These are phyloP conservation scores for Gelatoporia subvermispora DNA, from an alignment of 768 basidiomycete species.

Conservation along the genomic window DNA sequence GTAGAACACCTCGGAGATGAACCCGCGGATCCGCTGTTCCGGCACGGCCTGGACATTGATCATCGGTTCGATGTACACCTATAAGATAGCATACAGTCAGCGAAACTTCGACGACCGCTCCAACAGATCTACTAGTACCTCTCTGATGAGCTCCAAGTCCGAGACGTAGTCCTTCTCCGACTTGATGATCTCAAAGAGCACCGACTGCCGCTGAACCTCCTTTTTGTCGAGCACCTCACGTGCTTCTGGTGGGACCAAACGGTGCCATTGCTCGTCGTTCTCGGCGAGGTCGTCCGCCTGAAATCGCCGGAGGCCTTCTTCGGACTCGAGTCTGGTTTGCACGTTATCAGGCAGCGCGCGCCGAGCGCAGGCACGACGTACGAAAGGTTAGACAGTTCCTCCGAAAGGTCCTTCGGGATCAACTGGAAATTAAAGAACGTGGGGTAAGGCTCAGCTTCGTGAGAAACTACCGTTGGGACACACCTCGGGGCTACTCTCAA, in stretches of 20 bases:
- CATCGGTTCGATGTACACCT: conserved; percentile 76
- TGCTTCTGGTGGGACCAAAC: conserved; percentile 69
- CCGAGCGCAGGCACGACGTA: conserved; percentile 7
- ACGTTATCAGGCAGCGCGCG: neutral
- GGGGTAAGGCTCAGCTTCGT: conserved; percentile 4
- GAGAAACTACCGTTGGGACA: neutral
- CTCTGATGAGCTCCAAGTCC: conserved; percentile 67
- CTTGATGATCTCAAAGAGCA: conserved; percentile 86
- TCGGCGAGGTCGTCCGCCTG: conserved; percentile 62
- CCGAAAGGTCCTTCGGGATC: conserved; percentile 10
- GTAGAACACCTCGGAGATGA: conserved; percentile 79
- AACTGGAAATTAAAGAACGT: conserved; percentile 10
- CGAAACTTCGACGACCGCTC: conserved; percentile 2
- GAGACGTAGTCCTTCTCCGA: conserved; percentile 84
- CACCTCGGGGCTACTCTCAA: conserved; percentile 23
- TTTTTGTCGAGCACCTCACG: conserved; percentile 63
- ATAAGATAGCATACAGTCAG: neutral
- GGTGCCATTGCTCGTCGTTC: conserved; percentile 79
- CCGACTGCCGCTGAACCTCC: conserved; percentile 82
- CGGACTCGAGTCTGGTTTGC: conserved; percentile 47
- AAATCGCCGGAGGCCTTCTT: conserved; percentile 61
- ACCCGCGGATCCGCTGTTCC: conserved; percentile 59
- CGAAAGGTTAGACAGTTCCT: conserved; percentile 21
- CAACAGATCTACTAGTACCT: conserved; percentile 37
- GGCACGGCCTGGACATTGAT: conserved; percentile 51